These are phyloP conservation scores for Aspergillus sp. DNA, from an alignment of 2,329 filamentous ascomycete genomes.

Conservation along the genomic window DNA sequence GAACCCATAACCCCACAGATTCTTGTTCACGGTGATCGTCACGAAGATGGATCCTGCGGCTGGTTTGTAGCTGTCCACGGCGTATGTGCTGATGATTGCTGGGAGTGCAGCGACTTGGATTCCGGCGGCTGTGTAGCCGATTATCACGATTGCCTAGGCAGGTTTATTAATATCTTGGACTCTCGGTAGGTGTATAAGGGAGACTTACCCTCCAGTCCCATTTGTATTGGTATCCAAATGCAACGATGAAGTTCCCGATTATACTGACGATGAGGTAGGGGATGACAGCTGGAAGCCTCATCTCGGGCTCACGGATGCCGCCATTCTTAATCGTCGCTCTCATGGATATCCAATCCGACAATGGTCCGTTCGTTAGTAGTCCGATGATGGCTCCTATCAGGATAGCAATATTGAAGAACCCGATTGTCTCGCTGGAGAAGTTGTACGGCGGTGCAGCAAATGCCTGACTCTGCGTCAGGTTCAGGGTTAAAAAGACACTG, in stretches of 20 bases:
- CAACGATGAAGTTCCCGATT: constrained; percentile 58
- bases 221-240: constrained; percentile 52
- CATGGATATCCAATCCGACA: constrained; percentile 59
- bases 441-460: constrained; percentile 58
- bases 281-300: constrained; percentile 57
- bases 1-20: constrained; percentile 63
- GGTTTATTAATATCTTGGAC: too few relatives aligned
- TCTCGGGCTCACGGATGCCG: constrained; percentile 59
- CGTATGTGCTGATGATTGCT: constrained; percentile 58
- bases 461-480: constrained; percentile 58
- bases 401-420: constrained; percentile 60
- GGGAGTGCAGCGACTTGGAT: constrained; percentile 63
- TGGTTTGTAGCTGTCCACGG: constrained; percentile 65
- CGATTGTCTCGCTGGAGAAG: constrained; percentile 50
- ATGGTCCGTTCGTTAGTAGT: constrained; percentile 54
- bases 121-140: constrained; percentile 57
- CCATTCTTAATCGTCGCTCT: constrained; percentile 53
- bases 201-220: constrained; percentile 52
- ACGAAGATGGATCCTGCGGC: constrained; percentile 61
- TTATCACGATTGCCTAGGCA: constrained; percentile 49
- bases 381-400: constrained; percentile 56
- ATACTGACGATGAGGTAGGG: constrained; percentile 59
- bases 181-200: too few relatives aligned
- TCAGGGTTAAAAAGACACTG: constrained; percentile 58
- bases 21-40: constrained; percentile 63